Evolutionary conservation across 192 early-diverging fungal species (phyloP), one percentile per base, ranked within the genome.

Genomic region (Coemansia sp.): DNA sequence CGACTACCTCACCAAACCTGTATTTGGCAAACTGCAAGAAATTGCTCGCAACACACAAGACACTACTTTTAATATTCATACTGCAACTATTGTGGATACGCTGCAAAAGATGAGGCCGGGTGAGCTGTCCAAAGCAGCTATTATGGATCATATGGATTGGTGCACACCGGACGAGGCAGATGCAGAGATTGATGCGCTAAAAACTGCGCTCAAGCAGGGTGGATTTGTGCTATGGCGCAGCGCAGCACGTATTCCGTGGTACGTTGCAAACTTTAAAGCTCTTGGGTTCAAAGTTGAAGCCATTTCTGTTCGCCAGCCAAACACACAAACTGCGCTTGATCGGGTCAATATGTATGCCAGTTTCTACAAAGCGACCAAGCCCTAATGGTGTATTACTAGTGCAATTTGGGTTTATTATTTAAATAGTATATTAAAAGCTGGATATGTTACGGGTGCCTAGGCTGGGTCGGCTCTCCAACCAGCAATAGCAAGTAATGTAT

Each of bases 101-200:
- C 82, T 93, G 16, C 54, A 62, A 8, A 75, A 74, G 22, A 67
- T 92, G 58, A 60, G 29, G 13, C 83, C 88, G 41, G 86, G 85
- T 23, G 89, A 92, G 62, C 71, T 94, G 13, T 87, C 87, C 54
- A 84, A 87, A 50, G 85, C 90, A 11, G 87, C 93, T 11, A 73
- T 93, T 19, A 94, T 94, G 91, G 93, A 94, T 62, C 93, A 94
- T 65, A 85, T 94, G 80, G 91, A 94, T 66, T 93, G 93, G 93
- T 93, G 91, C 67, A 73, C 81, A 13, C 63, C 70, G 7, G 82
- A 85, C 39, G 87, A 92, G 58, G 86, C 89, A 11, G 86, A 87
- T 14, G 78, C 85, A 4, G 93, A 94, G 73, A 86, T 92, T 38
- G 64, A 45, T 9, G 85, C 86, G 12, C 84, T 93, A 45, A 74